Evolutionary conservation across 768 basidiomycete species (phyloP).

Genomic region (Podaxis rugospora): DNA sequence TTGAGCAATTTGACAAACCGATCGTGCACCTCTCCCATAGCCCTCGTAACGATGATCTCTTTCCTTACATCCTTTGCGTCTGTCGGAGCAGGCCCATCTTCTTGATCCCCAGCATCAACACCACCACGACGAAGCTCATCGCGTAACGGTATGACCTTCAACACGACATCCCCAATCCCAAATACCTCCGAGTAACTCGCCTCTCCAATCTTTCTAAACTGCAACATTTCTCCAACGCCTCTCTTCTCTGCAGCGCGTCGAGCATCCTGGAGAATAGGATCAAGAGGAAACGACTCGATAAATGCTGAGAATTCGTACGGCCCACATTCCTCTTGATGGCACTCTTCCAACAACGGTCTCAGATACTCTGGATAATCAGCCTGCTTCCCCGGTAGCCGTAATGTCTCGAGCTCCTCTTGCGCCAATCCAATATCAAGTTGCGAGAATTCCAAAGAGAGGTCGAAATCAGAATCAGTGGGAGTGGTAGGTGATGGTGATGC

Average conservation of each 20-base stretch:
- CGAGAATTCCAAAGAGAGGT: conserved; percentile 49
- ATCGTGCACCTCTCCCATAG: conserved; percentile 70
- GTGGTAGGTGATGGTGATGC: conserved; percentile 54
- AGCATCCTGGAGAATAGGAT: conserved; percentile 50
- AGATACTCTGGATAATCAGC: conserved; percentile 47
- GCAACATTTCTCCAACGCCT: conserved; percentile 16
- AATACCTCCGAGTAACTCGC: conserved; percentile 97
- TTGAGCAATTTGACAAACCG: conserved; percentile 82
- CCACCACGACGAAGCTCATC: conserved; percentile 33
- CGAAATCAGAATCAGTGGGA: conserved; percentile 49
- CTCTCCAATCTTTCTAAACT: conserved; percentile 88
- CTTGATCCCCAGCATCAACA: conserved; percentile 19
- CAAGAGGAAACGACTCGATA: conserved; percentile 75
- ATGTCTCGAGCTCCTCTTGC: conserved; percentile 17
- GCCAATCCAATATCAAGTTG: conserved; percentile 33
- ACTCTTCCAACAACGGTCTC: conserved; percentile 63
- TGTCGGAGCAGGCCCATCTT: conserved; percentile 63
- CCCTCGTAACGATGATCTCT: conserved; percentile 72
- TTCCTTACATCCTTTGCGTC: conserved; percentile 75
- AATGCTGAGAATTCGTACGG: conserved; percentile 80
- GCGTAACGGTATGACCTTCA: conserved; percentile 82
- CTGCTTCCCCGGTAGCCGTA: conserved; percentile 19
- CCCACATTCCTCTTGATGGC: conserved; percentile 54
- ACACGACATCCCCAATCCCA: conserved; percentile 82
- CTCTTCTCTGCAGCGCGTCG: conserved; percentile 5